These are phyloP conservation scores for Cokeromyces recurvatus DNA, from an alignment of 371 early-diverging fungal genomes.

Conservation along the genomic window DNA sequence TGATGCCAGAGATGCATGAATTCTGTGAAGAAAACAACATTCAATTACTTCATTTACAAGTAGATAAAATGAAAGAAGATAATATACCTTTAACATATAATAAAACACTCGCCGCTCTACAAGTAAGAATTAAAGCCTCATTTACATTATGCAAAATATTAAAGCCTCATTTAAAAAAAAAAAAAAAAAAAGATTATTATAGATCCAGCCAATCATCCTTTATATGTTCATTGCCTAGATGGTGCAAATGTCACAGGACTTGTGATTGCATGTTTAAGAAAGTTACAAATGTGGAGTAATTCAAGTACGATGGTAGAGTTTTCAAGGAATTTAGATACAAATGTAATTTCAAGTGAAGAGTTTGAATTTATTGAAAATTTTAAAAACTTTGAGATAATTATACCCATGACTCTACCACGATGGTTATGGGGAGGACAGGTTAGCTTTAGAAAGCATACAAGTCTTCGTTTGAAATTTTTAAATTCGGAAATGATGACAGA, in stretches of 20 bases:
- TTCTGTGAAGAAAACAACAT: slow-evolving; percentile 70
- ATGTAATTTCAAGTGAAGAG: slow-evolving; percentile 79
- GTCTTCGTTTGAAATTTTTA: slow-evolving; percentile 53
- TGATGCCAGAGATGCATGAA: slow-evolving; percentile 52
- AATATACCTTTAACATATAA: slow-evolving; percentile 81
- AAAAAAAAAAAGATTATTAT: slow-evolving; percentile 76
- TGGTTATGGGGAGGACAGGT: slow-evolving; percentile 83
- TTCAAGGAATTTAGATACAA: slow-evolving; percentile 69
- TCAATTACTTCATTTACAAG: slow-evolving; percentile 63
- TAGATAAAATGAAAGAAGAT: slow-evolving; percentile 82
- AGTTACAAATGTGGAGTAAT: slow-evolving; percentile 84
- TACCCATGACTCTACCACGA: slow-evolving; percentile 58
- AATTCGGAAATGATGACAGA: slow-evolving; percentile 51
- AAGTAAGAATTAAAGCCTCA: slow-evolving; percentile 29
- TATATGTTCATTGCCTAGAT: slow-evolving; percentile 90
- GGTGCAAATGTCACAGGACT: slow-evolving; percentile 88
- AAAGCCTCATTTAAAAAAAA: too few relatives aligned
- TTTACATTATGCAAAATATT: too few relatives aligned
- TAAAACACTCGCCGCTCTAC: slow-evolving; percentile 71
- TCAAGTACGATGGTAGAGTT: slow-evolving; percentile 74
- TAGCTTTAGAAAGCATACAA: slow-evolving; percentile 53
- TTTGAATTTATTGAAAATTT: slow-evolving; percentile 89
- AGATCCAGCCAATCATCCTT: slow-evolving; percentile 67
- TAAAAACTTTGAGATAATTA: slow-evolving; percentile 62
- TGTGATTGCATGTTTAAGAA: slow-evolving; percentile 81